Evolutionary conservation across 2,329 filamentous ascomycete genomes (phyloP).

Genomic region (Penicillium sp.): DNA sequence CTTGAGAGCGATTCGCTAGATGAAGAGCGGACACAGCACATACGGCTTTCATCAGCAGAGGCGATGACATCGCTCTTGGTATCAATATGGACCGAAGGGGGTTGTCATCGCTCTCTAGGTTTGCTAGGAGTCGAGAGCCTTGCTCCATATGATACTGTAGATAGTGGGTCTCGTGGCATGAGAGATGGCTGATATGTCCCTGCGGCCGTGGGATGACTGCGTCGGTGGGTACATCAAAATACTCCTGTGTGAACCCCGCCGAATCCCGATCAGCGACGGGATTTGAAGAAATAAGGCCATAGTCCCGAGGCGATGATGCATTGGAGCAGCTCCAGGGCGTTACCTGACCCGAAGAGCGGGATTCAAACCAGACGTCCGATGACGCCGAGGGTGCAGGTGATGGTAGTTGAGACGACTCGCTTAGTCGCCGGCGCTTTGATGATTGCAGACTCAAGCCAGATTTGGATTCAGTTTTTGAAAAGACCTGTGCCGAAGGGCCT

Average conservation of each 20-base stretch:
- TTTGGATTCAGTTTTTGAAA: conserved; percentile 17
- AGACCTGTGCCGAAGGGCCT: conserved; percentile 33
- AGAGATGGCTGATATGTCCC: conserved; percentile 29
- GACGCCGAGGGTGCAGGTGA: conserved; percentile 15
- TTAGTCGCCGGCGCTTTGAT: conserved; percentile 26
- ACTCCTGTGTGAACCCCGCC: background rate
- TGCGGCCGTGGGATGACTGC: conserved; percentile 17
- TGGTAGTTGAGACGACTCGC: conserved; percentile 12
- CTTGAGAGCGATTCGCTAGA: conserved; percentile 34
- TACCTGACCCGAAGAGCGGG: conserved; percentile 10
- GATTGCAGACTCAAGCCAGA: background rate
- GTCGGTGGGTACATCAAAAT: background rate
- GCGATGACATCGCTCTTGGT: conserved; percentile 38
- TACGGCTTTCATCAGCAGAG: conserved; percentile 39
- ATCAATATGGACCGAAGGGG: conserved; percentile 39
- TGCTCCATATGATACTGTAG: conserved; percentile 41
- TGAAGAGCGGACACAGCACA: conserved; percentile 43
- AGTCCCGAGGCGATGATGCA: conserved; percentile 4
- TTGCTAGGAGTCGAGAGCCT: conserved; percentile 37
- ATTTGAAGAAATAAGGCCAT: conserved; percentile 1
- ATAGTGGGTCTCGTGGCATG: conserved; percentile 36
- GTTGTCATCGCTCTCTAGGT: conserved; percentile 41
- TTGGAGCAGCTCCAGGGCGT: conserved; percentile 7
- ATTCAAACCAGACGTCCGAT: conserved; percentile 15
- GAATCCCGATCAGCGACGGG: background rate